Conservation (phyloP, 2,329 filamentous ascomycete species). For the Calycina marina region DNA sequence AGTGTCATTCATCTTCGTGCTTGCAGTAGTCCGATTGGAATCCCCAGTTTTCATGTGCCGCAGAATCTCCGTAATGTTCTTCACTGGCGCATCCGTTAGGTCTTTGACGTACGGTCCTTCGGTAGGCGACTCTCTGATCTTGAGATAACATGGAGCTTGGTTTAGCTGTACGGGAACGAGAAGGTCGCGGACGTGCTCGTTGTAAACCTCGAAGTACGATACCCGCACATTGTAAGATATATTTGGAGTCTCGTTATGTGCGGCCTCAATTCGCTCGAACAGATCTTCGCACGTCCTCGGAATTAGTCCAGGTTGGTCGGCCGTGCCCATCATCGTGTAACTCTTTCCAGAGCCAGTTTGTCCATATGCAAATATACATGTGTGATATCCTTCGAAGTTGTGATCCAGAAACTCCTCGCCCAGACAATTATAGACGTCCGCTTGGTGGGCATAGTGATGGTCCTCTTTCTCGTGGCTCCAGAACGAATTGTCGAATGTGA, state of each 20-base stretch:
- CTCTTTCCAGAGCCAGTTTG: constrained; percentile 97
- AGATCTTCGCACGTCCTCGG: constrained; percentile 91
- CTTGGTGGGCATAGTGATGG: constrained; percentile 78
- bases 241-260: constrained; percentile 63
- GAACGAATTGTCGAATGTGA: constrained; percentile 96
- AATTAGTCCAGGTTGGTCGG: constrained; percentile 78
- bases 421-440: constrained; percentile 84
- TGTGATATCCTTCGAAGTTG: constrained; percentile 98
- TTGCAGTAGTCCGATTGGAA: constrained; percentile 71
- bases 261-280: constrained; percentile 78
- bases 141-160: constrained; percentile 78
- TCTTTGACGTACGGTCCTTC: constrained; percentile 97
- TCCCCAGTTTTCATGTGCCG: constrained; percentile 86
- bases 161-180: constrained; percentile 58
- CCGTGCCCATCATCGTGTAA: constrained; percentile 93
- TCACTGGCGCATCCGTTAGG: constrained; percentile 82
- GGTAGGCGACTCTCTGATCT: constrained; percentile 88
- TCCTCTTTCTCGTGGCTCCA: constrained; percentile 80
- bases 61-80: constrained; percentile 74
- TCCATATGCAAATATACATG: constrained; percentile 96
- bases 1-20: constrained; percentile 99
- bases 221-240: constrained; percentile 95
- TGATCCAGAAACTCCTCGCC: constrained; percentile 97
- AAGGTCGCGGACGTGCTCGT: constrained; percentile 93
- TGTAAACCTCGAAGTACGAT: constrained; percentile 98